Percentiles rank a stretch among this genome's conserved stretches.
Evolutionary conservation across 495 filamentous ascomycete genomes (phyloP).

Genomic region (Amniculicola lignicola): DNA sequence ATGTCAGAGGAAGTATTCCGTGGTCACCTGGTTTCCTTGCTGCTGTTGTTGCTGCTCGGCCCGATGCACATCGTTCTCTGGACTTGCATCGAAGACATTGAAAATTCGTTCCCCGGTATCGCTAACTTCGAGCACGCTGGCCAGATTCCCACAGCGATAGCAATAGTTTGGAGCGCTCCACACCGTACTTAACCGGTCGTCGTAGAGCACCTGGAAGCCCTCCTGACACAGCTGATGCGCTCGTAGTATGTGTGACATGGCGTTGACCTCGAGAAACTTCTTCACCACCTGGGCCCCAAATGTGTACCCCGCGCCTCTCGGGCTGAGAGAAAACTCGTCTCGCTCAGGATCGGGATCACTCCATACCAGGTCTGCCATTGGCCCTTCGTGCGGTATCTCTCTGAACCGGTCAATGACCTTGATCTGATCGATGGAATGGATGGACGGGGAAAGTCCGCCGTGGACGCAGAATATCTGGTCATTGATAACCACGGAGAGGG

Average conservation of each 20-base stretch:
- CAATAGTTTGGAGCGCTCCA: constrained; percentile 98
- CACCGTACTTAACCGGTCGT: constrained; percentile 89
- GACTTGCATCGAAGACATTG: constrained; percentile 95
- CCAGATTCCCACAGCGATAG: constrained; percentile 94
- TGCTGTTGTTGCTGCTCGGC: constrained; percentile 70
- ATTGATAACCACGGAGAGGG: constrained; percentile 94
- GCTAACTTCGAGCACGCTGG: constrained; percentile 92
- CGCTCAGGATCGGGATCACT: constrained; percentile 92
- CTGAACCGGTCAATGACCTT: constrained; percentile 98
- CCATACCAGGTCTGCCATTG: constrained; percentile 99
- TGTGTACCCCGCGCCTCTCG: constrained; percentile 91
- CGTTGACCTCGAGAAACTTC: constrained; percentile 95
- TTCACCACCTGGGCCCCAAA: constrained; percentile 96
- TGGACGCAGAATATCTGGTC: constrained; percentile 99
- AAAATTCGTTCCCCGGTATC: constrained; percentile 88
- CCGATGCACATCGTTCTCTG: constrained; percentile 89
- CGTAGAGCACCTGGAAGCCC: constrained; percentile 92
- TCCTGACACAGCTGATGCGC: constrained; percentile 98
- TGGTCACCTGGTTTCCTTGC: constrained; percentile 58
- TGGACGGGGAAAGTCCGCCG: constrained; percentile 89
- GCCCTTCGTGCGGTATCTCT: constrained; percentile 96
- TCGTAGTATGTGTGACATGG: constrained; percentile 92
- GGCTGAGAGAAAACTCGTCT: constrained; percentile 93
- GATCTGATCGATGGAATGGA: constrained; percentile 98
- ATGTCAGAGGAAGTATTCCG: constrained; percentile 70